Evolutionary conservation across 495 filamentous ascomycete species (phyloP).

Genomic region (Podospora pseudoanserina): DNA sequence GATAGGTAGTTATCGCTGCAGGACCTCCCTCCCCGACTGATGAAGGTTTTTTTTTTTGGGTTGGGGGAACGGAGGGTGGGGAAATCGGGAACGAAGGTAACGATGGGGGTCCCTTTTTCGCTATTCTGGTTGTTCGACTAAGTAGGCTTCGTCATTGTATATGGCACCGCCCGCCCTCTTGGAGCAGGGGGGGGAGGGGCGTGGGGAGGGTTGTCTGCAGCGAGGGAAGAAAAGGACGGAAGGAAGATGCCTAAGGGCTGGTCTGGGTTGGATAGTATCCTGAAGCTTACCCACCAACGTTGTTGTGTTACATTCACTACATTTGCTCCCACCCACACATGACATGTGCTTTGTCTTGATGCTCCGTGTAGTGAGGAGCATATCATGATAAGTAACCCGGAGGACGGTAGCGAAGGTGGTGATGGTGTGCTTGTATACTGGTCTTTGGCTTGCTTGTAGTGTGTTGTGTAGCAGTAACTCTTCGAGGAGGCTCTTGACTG

Average conservation of each 20-base stretch:
- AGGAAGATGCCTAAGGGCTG: not conserved
- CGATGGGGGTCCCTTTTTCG: not conserved
- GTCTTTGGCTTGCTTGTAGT: not conserved
- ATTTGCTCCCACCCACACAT: not conserved
- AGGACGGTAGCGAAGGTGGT: not conserved
- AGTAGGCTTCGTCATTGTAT: not conserved
- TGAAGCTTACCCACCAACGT: not conserved
- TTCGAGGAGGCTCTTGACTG: too few relatives aligned
- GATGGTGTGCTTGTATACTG: not conserved
- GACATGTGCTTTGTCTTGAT: not conserved
- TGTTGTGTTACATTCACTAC: not conserved
- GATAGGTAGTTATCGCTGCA: not conserved
- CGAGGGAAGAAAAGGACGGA: not conserved
- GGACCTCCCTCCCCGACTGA: not conserved
- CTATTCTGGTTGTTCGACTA: not conserved
- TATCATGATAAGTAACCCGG: not conserved
- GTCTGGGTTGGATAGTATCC: not conserved
- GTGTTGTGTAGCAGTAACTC: not conserved
- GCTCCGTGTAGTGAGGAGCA: not conserved
- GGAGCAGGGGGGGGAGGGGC: too few relatives aligned
- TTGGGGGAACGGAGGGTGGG: not conserved
- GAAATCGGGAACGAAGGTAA: not conserved
- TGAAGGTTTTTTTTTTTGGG: not conserved
- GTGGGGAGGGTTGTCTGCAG: not conserved
- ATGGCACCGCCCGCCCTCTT: not conserved